Base-by-base conservation (phyloP, 1,284 basidiomycete genomes). In the Paramarasmius palmivorus region DNA sequence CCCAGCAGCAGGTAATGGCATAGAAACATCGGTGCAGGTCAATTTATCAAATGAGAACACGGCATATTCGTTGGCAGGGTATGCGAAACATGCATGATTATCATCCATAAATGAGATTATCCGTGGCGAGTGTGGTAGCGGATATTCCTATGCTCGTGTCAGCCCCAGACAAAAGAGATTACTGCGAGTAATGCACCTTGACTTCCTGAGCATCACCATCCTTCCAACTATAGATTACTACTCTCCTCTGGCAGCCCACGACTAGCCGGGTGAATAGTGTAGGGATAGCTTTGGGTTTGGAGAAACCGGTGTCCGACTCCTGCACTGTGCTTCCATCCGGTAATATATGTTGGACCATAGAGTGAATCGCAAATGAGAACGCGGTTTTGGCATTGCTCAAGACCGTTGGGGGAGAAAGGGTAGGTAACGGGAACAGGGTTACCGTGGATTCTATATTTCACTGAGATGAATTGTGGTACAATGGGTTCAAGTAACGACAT, bases 211-310 rank as follows among this genome's bases (percentile, higher is more conserved):
- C 79, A 61, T 92, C 87, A 20, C 92, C 90, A 61, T 94, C 90
- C 59, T 82, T 87, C 93, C 94, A 97, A 3, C 83, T 79, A 65
- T 94, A 95, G 10, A 98, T 72, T 1, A 96, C 83, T 1, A 94
- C 81, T 67, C 89, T 93, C 58, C 95, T 82, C 59, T 88, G 77
- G 64, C 94, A 95, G 14, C 93, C 95, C 6, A 98, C 79, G 3
- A 93, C 80, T 8, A 99, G 76, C 53, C 84, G 81, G 1, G 92
- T 91, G n/a, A 92, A 74, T 15, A 86, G 68, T 2, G 78, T 79
- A 12, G 85, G 82, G 23, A 86, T 80, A 14, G 75, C 67, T 55
- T 76, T 74, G 9, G 68, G 61, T 53, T 72, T 74, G 32, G 73
- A 72, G 34, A 71, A 72, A 22, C 57, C n/a, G n/a, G n/a, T 58